Percentiles rank a stretch among this genome's conserved stretches.
These are phyloP conservation scores for Euphorbia corollata DNA, from an alignment of 441 rosid genomes.

Conservation along the genomic window DNA sequence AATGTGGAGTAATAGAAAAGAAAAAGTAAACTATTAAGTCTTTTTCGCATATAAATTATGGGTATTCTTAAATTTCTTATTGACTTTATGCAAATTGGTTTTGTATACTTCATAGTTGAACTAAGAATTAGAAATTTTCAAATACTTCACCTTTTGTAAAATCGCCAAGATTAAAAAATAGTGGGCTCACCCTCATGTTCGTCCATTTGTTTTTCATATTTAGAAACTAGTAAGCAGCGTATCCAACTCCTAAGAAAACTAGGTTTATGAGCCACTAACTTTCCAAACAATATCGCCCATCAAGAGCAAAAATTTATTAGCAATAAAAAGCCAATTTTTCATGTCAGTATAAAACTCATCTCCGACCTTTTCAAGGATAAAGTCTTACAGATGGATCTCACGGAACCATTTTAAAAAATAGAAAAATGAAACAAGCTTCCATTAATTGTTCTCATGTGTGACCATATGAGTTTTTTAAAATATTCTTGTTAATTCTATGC, in stretches of 20 bases:
- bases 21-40: neutral
- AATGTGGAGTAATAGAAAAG: neutral
- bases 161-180: neutral
- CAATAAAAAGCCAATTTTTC: neutral
- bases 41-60: neutral
- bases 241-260: neutral
- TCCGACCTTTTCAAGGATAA: neutral
- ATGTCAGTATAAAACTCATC: neutral
- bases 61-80: neutral
- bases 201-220: neutral
- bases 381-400: neutral
- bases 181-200: neutral
- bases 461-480: neutral
- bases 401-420: neutral
- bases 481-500: neutral
- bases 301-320: constrained; percentile 9
- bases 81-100: neutral
- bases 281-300: neutral
- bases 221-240: neutral
- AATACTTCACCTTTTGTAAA: neutral
- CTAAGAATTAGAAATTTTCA: neutral
- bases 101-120: neutral
- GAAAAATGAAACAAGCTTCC: neutral
- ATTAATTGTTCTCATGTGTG: neutral
- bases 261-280: neutral